Base-by-base conservation (phyloP, 2,329 filamentous ascomycete genomes). In the Fusarium sp. region DNA sequence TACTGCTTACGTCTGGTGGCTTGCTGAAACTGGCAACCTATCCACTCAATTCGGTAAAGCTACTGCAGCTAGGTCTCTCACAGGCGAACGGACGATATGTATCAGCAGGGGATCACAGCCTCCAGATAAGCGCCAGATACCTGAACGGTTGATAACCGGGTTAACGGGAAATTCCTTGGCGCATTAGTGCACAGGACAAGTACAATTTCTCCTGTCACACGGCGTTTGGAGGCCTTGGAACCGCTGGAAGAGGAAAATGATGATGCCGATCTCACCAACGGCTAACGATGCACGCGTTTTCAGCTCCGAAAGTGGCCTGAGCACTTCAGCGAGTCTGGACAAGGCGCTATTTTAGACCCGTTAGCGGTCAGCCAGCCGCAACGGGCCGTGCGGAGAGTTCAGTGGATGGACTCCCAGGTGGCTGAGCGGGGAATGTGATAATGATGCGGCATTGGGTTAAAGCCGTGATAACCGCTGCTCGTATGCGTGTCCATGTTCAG, bases 381-480 rank as follows among this genome's bases (percentile, higher is more conserved):
- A 31, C 42, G 42, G 42, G 42, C 56, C 56, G 56, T 51, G 24
- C 24, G 24, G 17, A 24, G 33, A 28, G 33, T 36, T 59, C 14
- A 59, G 18, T 51, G 56, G 56, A 9, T 52, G n/a, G 6, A 33
- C 5, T 35, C 12, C 2, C 6, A 33, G 5, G 47, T 35, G 47
- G 58, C 45, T 54, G 18, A 28, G 42, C n/a, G 39, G 63, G 41
- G 61, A 67, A 67, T 57, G 49, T 63, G 28, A 56, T 63, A 33
- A 24, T 6, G 31, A 33, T 26, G 22, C 36, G 7, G 20, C 11
- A 52, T n/a, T 52, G 48, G 24, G 17, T 38, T 33, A 52, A 38
- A 28, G 35, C 45, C 35, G 35, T 45, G 22, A 51, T 38, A 35
- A 20, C 35, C 48, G 33, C 24, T n/a, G 17, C 35, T 28, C 31